These are phyloP conservation scores for Mimosa bimucronata DNA, from an alignment of 306 rosid species.

Conservation along the genomic window DNA sequence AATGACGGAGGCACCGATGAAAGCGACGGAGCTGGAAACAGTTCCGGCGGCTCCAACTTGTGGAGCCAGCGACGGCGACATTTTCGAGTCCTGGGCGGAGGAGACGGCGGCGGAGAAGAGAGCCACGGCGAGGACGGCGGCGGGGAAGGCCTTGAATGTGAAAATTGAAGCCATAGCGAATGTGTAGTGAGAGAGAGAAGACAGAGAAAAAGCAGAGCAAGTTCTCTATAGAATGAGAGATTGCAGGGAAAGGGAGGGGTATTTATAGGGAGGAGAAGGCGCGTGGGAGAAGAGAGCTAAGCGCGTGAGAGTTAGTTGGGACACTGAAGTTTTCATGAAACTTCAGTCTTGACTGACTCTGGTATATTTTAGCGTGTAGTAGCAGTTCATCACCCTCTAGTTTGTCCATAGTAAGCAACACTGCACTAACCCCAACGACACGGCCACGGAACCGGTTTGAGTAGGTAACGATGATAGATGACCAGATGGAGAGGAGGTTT, in stretches of 20 bases:
- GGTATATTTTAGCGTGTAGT: background rate
- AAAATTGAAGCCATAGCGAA: slow-evolving; percentile 40
- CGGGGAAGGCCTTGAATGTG: slow-evolving; percentile 35
- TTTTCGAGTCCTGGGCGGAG: slow-evolving; percentile 38
- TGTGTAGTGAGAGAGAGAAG: background rate
- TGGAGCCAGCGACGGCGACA: slow-evolving; percentile 30
- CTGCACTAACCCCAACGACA: too few relatives aligned
- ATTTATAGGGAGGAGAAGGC: background rate
- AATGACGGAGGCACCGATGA: slow-evolving; percentile 36
- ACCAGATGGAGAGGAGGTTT: too few relatives aligned
- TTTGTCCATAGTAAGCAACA: too few relatives aligned
- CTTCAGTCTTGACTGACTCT: too few relatives aligned
- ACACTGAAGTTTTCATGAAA: too few relatives aligned
- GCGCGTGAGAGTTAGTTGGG: background rate
- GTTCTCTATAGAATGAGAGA: too few relatives aligned
- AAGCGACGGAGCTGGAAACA: slow-evolving; percentile 31
- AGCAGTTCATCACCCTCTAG: too few relatives aligned
- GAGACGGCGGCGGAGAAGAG: slow-evolving; percentile 31
- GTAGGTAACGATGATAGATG: too few relatives aligned
- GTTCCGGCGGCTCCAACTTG: slow-evolving; percentile 44
- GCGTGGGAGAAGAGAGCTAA: background rate
- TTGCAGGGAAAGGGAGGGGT: background rate
- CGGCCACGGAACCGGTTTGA: too few relatives aligned
- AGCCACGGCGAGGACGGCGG: background rate
- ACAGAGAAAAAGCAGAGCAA: too few relatives aligned